These are phyloP conservation scores for Lycium barbarum DNA, from an alignment of 257 asterid species.

Conservation along the genomic window DNA sequence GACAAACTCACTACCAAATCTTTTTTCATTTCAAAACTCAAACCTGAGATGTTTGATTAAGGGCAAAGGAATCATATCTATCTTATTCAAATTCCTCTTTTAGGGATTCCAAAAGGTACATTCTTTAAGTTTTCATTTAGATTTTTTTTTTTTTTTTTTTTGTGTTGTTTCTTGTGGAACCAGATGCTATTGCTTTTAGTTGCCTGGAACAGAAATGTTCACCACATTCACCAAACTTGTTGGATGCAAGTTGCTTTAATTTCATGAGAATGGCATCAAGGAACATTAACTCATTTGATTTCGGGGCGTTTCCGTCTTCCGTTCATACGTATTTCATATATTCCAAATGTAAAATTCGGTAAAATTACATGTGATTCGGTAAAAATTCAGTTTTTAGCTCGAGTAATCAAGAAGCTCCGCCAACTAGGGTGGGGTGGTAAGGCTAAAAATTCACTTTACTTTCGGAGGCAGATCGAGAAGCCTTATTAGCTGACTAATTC, in stretches of 20 bases:
- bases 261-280: neutral
- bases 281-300: neutral
- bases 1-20: too few relatives aligned
- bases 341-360: too few relatives aligned
- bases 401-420: too few relatives aligned
- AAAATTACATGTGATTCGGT: too few relatives aligned
- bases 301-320: neutral
- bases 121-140: neutral
- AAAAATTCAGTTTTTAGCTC: too few relatives aligned
- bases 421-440: too few relatives aligned
- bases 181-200: slow-evolving; percentile 4
- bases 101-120: neutral
- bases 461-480: too few relatives aligned
- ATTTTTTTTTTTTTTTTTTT: neutral
- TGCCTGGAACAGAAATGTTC: neutral
- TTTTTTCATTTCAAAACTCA: too few relatives aligned
- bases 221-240: neutral
- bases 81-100: neutral
- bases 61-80: too few relatives aligned
- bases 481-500: too few relatives aligned
- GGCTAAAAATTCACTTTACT: too few relatives aligned
- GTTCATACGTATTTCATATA: neutral
- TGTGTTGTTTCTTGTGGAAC: neutral
- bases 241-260: neutral
- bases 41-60: too few relatives aligned